Conservation (phyloP, 164 flowering plant species). For the Chimonanthus salicifolius region DNA sequence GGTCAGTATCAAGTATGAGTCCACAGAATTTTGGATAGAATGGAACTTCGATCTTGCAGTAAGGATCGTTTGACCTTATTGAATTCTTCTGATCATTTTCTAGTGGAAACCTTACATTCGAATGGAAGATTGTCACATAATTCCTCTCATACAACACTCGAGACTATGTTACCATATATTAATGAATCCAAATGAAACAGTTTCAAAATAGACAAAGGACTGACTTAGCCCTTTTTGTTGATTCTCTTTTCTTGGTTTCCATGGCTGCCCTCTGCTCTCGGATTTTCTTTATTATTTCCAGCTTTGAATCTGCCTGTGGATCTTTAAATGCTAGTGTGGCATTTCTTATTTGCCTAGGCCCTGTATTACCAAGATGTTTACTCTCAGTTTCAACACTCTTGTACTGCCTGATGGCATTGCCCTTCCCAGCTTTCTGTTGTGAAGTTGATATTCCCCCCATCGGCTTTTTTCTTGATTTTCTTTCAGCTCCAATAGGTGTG, state of each 20-base stretch:
- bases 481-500: slow-evolving; percentile 35
- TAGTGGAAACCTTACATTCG: neutral
- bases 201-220: slow-evolving; percentile 9
- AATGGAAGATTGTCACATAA: neutral
- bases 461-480: slow-evolving; percentile 52
- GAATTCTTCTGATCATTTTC: neutral
- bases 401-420: slow-evolving; percentile 14
- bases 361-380: slow-evolving; percentile 14
- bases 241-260: slow-evolving; percentile 58
- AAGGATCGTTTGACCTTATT: neutral
- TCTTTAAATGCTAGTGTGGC: slow-evolving; percentile 57
- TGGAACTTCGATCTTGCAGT: neutral
- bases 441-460: slow-evolving; percentile 19
- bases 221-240: slow-evolving; percentile 79
- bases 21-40: neutral
- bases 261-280: slow-evolving; percentile 62
- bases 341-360: slow-evolving; percentile 25
- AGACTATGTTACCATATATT: neutral
- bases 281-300: slow-evolving; percentile 85
- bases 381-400: slow-evolving; percentile 10
- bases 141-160: neutral
- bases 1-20: too few relatives aligned
- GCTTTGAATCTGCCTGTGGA: slow-evolving; percentile 66
- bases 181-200: neutral
- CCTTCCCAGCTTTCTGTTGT: slow-evolving; percentile 20